Base-by-base conservation (phyloP, 1,284 basidiomycete genomes). In the Tylopilus orsonianus region DNA sequence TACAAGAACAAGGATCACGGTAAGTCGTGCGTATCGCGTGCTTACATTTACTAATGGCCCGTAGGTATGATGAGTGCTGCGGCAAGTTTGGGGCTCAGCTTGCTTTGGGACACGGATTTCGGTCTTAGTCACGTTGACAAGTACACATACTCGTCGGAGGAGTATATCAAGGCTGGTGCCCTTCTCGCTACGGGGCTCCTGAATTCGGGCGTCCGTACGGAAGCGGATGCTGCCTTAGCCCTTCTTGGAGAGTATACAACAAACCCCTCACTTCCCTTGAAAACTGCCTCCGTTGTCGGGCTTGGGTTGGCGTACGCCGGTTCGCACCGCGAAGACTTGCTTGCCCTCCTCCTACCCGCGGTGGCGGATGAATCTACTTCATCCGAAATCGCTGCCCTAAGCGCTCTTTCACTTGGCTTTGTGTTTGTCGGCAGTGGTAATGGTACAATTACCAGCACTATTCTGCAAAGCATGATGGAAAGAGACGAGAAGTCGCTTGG, bases 1-100 rank as follows among this genome's bases (percentile, higher is more conserved):
- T 99, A 99, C 79, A 98, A 98, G 81, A 98, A 98, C 76, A 98
- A 98, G 73, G 96, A 98, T 49, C 90, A 97, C 54, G 91, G 90
- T 86, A 54, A 26, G 75, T 59, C 3, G n/a, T 19, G 12, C 42
- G 37, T 38, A 44, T 22, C 43, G 39, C 30, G 26, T n/a, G 22
- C 27, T 52, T 35, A 19, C 27, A 5, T 46, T 7, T 51, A 22
- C 46, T 46, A 5, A 66, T 22, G 23, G 18, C 20, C 20, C 14
- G 41, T 34, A 89, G 93, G 93, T 50, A 98, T 97, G 93, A 85
- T 97, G 78, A 94, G 91, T 55, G 97, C 97, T 16, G 84, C 96
- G 18, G 97, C 97, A 3, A 95, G 91, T 52, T 80, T 98, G 45
- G 97, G 97, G 41, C 78, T 99, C 49, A 90, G 89, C 68, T 74